Base-by-base conservation (phyloP, 257 asterid species). In the Haberlea rhodopensis region DNA sequence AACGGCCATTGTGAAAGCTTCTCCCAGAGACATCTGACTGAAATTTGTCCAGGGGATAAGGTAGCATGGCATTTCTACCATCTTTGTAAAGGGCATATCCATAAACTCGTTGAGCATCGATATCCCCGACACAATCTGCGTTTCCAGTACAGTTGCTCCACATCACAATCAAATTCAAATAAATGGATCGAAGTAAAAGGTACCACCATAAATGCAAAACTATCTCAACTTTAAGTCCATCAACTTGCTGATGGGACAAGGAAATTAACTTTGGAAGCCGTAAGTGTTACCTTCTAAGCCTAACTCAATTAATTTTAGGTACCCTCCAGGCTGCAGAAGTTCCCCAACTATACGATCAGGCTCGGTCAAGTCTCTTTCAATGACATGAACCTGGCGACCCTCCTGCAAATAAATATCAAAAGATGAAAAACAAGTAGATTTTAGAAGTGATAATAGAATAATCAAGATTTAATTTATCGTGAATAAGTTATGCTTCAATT, bases 321-420 rank as follows among this genome's bases (percentile, higher is more conserved):
- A 89, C 15, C 96, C 96, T 7, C 92, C 92, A 5, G 96, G 96
- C 63, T 89, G 95, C 61, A 89, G 73, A 63, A 89, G 95, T 66
- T 86, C 96, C 4, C 96, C 96, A 1, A 86, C 92, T 3, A 86
- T 86, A 29, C 96, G 89, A 73, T 89, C 90, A 21, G 85, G 96
- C 78, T 86, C 89, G n/a, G n/a, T n/a, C n/a, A n/a, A n/a, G n/a
- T n/a, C n/a, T n/a, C n/a, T n/a, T n/a, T n/a, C n/a, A n/a, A n/a
- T n/a, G n/a, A n/a, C n/a, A n/a, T n/a, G n/a, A n/a, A n/a, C n/a
- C n/a, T n/a, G n/a, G n/a, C n/a, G 82, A 4, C 96, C 92, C 32
- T 88, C 95, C 96, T 88, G 72, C 69, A 72, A 34, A 53, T 9
- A 46, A 6, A 1, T 28, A 22, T 22, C 26, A 3, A 29, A 8